Percentiles rank a stretch among this genome's conserved stretches.
Evolutionary conservation across 257 asterid species (phyloP).

Genomic region (Nicotiana undulata): DNA sequence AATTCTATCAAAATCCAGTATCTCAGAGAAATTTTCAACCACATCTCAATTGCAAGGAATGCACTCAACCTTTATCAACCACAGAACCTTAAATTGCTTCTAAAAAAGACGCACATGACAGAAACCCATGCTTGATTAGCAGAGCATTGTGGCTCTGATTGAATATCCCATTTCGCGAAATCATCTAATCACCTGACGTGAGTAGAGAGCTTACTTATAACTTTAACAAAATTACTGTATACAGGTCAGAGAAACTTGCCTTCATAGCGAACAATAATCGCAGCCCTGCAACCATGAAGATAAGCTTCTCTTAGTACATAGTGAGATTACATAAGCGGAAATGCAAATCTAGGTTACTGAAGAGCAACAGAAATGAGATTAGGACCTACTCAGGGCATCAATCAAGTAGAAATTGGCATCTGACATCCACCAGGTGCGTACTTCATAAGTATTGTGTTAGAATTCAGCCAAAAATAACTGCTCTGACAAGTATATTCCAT

Average conservation of each 20-base stretch:
- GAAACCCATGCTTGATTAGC: not conserved
- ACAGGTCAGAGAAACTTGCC: not conserved
- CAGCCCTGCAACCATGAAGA: constrained; percentile 8
- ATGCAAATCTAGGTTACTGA: not conserved
- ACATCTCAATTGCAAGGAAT: not conserved
- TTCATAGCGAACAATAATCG: not conserved
- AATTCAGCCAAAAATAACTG: constrained; percentile 41
- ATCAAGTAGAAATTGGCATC: not conserved
- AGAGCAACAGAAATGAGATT: not conserved
- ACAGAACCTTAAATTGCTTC: not conserved
- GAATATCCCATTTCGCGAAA: not conserved
- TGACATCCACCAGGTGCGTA: not conserved
- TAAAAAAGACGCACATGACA: not conserved
- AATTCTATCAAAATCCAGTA: not conserved
- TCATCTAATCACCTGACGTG: not conserved
- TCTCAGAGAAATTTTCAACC: not conserved
- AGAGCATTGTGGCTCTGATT: not conserved
- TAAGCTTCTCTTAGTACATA: not conserved
- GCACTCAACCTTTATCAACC: not conserved
- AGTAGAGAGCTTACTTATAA: constrained; percentile 11
- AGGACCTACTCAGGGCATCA: not conserved
- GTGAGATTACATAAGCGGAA: not conserved
- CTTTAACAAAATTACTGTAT: not conserved
- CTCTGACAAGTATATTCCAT: constrained; percentile 94
- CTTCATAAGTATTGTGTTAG: not conserved